Percentiles rank a stretch among this genome's conserved stretches.
Conservation (phyloP, 1,139 yeast genomes). For the Lodderomyces oxycetoniae region DNA sequence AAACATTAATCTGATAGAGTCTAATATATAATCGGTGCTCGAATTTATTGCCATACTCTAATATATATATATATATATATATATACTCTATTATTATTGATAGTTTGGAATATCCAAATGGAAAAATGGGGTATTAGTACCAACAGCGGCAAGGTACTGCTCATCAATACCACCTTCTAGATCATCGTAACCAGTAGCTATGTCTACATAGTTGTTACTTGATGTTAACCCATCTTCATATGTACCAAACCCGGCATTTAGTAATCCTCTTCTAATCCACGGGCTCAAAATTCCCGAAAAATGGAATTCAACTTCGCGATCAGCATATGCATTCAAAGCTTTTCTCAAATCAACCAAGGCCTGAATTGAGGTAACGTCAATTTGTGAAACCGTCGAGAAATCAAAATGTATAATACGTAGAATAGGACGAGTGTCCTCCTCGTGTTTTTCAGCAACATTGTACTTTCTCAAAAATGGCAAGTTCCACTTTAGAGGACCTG, state of each 20-base stretch:
- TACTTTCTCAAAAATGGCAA: slow-evolving; percentile 26
- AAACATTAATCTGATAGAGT: too few relatives aligned
- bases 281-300: slow-evolving; percentile 81
- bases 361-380: slow-evolving; percentile 79
- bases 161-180: slow-evolving; percentile 26
- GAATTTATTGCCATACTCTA: too few relatives aligned
- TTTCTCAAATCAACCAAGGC: slow-evolving; percentile 71
- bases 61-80: too few relatives aligned
- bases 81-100: neutral
- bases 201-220: slow-evolving; percentile 37
- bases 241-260: slow-evolving; percentile 77
- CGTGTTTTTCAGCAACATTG: slow-evolving; percentile 13
- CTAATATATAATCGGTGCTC: too few relatives aligned
- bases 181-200: slow-evolving; percentile 32
- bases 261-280: slow-evolving; percentile 77
- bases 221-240: slow-evolving; percentile 42
- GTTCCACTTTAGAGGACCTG: slow-evolving; percentile 57
- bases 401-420: slow-evolving; percentile 74
- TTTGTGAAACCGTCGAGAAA: slow-evolving; percentile 67
- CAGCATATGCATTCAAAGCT: slow-evolving; percentile 69
- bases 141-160: slow-evolving; percentile 52
- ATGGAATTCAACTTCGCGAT: slow-evolving; percentile 83
- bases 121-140: slow-evolving; percentile 78
- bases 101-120: slow-evolving; percentile 84
- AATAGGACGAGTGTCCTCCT: slow-evolving; percentile 56